Evolutionary conservation across 108 stramenopile genomes (phyloP), one percentile per base, ranked within the genome.

Genomic region (Asterionellopsis glacialis): DNA sequence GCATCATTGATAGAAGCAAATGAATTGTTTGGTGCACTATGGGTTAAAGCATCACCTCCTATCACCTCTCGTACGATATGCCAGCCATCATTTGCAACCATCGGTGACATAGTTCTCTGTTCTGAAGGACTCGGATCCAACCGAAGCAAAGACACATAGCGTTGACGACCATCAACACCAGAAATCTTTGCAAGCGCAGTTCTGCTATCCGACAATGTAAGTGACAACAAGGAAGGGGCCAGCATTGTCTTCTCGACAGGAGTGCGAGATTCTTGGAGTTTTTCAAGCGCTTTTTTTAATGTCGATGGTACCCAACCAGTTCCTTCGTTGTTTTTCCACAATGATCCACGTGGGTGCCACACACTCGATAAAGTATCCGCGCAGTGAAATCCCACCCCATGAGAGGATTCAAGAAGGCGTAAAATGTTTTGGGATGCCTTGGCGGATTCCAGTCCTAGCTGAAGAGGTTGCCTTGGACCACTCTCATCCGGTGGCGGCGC

Each of bases 21-120:
- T 33, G 33, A 2, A 33, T 33, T 33, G 33, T 33, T 33, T 33
- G 33, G 33, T 0, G 23, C 28, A 21, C 9, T 9, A 2, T 18
- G 14, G 40, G 47, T 9, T 0, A n/a, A 21, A 13, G 9, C 28
- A 33, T 43, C 52, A 23, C 26, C 23, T 22, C 41, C 22, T 33
- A 59, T 38, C 0, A 69, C 60, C 61, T 69, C 68, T 55, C 61
- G 51, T 12, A 69, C 57, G 55, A 69, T 62, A 10, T 55, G 28
- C 68, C 68, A 69, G 40, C 68, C 60, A 48, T 69, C 68, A 39
- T 69, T 69, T 26, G 60, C 44, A 52, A 57, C 3, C 23, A 39
- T 27, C 33, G 33, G 33, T 33, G 56, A 23, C 25, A 16, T 65
- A 10, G 15, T 45, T n/a, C 15, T 50, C 19, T 25, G 15, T 24